phyloP scores from a whole-genome alignment of 2,329 filamentous ascomycete genomes.

The Fusarium sp. region DNA sequence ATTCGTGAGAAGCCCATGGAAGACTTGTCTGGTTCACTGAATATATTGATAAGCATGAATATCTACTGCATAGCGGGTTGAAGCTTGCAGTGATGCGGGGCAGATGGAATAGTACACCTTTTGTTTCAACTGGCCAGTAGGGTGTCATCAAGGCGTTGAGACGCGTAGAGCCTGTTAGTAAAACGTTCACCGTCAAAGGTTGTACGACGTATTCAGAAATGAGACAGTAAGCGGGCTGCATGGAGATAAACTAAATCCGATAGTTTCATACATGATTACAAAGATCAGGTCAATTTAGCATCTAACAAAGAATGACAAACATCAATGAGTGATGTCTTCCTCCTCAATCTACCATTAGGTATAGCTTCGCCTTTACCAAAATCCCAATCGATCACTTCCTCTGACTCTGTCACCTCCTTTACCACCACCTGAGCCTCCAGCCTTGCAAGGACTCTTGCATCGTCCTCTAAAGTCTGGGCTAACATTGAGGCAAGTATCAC shows the following conservation, averaged over 20 bases:
- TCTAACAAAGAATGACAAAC: background rate
- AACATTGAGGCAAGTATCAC: slow-evolving; percentile 56
- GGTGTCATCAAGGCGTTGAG: background rate
- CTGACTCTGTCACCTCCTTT: slow-evolving; percentile 6
- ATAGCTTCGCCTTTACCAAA: slow-evolving; percentile 18
- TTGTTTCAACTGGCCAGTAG: background rate
- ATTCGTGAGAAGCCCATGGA: slow-evolving; percentile 11
- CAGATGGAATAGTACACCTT: background rate
- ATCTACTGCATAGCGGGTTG: background rate
- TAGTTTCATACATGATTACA: background rate
- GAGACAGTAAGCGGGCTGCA: background rate
- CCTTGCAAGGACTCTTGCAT: slow-evolving; percentile 54
- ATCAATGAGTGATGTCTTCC: slow-evolving; percentile 9
- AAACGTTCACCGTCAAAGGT: no score
- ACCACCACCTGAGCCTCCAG: slow-evolving; percentile 9
- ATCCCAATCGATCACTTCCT: slow-evolving; percentile 16
- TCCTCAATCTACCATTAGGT: background rate
- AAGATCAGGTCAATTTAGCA: slow-evolving; percentile 16
- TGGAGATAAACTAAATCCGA: background rate
- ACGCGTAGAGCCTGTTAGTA: background rate
- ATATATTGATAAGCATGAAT: slow-evolving; percentile 9
- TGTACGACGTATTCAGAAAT: no score
- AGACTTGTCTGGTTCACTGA: background rate
- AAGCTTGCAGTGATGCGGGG: background rate
- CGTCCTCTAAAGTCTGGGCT: slow-evolving; percentile 56